Percentiles rank a stretch among this genome's conserved stretches.
These are phyloP conservation scores for Coffea humblotiana DNA, from an alignment of 305 asterid species.

Conservation along the genomic window DNA sequence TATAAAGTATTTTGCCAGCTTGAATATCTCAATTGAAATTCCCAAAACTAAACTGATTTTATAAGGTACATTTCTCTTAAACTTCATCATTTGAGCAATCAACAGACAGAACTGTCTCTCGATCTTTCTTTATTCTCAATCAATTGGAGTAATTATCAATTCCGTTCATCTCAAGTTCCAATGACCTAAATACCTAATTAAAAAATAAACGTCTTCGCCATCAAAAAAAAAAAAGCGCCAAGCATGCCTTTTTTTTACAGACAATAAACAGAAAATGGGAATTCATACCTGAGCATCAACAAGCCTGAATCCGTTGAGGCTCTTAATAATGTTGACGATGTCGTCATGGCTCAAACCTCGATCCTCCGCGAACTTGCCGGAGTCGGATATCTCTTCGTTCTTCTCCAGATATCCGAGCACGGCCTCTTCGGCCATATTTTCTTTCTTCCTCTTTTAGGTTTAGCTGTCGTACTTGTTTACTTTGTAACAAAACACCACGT, in stretches of 20 bases:
- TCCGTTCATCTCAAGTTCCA: not conserved
- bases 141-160: not conserved
- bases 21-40: not conserved
- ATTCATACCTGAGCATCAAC: constrained; percentile 60
- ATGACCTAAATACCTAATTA: not conserved
- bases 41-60: not conserved
- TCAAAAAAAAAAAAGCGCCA: not conserved
- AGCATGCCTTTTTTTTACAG: not conserved
- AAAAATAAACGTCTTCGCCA: not conserved
- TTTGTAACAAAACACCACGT: not conserved
- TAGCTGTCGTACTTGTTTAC: not conserved
- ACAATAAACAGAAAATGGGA: not conserved
- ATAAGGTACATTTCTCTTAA: not conserved
- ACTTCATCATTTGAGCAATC: not conserved
- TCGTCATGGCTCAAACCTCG: constrained; percentile 75
- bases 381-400: constrained; percentile 64
- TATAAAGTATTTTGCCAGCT: not conserved
- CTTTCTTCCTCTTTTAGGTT: not conserved
- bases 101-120: not conserved
- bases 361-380: constrained; percentile 69
- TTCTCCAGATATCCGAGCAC: constrained; percentile 60
- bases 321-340: constrained; percentile 71
- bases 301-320: constrained; percentile 72
- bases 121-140: not conserved
- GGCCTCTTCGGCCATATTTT: constrained; percentile 76